phyloP scores from a whole-genome alignment of 2,329 filamentous ascomycete species.

The Aspergillus unguis region DNA sequence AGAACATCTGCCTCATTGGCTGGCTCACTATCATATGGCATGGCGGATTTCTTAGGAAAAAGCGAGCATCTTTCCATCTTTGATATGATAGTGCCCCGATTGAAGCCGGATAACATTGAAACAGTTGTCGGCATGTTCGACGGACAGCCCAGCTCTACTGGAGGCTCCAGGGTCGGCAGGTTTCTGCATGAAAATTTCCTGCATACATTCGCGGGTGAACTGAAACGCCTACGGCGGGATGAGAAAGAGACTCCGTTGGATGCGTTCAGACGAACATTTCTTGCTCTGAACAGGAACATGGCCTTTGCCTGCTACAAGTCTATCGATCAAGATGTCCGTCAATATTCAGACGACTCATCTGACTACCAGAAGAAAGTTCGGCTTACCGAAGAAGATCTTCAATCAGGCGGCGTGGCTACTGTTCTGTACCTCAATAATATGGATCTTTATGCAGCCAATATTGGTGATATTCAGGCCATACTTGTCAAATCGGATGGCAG shows the following conservation, averaged over 20 bases:
- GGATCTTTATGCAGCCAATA: constrained; percentile 90
- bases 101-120: constrained; percentile 85
- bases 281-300: constrained; percentile 89
- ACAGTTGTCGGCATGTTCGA: constrained; percentile 94
- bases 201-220: constrained; percentile 74
- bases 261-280: constrained; percentile 79
- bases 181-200: constrained; percentile 96
- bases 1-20: constrained; percentile 94
- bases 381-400: constrained; percentile 82
- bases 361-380: constrained; percentile 59
- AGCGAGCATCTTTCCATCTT: constrained; percentile 95
- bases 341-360: constrained; percentile 65
- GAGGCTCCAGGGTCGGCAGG: constrained; percentile 93
- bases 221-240: constrained; percentile 68
- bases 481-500: constrained; percentile 85
- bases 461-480: constrained; percentile 94
- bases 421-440: constrained; percentile 85
- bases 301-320: constrained; percentile 79
- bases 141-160: constrained; percentile 80
- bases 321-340: constrained; percentile 61
- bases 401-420: constrained; percentile 86
- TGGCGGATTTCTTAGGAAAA: constrained; percentile 91
- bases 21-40: constrained; percentile 87
- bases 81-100: constrained; percentile 89
- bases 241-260: constrained; percentile 72